A percentile compares a stretch with the other conserved stretches of the same genome.
Conservation (phyloP, 2,329 filamentous ascomycete species). For the Teratosphaeriaceae sp. region DNA sequence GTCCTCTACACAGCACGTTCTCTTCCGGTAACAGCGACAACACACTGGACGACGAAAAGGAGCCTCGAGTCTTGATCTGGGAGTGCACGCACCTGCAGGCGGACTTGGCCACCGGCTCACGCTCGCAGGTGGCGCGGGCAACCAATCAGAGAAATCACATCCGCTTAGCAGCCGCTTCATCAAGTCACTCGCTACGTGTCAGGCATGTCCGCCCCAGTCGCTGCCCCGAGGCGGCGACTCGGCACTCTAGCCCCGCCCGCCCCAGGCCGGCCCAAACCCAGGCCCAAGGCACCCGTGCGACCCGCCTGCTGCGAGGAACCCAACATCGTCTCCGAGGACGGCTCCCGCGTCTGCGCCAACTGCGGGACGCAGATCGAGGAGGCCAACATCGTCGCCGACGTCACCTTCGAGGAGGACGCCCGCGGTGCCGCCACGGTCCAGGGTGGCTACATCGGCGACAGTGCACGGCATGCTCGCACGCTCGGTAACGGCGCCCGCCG, state of each 20-base stretch:
- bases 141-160: no score
- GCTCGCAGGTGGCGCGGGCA: no score
- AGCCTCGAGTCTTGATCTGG: background rate
- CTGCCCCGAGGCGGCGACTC: slow-evolving; percentile 4
- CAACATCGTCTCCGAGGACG: slow-evolving; percentile 27
- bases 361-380: slow-evolving; percentile 83
- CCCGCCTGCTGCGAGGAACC: slow-evolving; percentile 21
- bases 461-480: slow-evolving; percentile 69
- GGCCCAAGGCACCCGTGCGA: background rate
- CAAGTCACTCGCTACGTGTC: no score
- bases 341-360: slow-evolving; percentile 59
- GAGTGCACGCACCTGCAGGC: background rate
- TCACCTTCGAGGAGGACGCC: slow-evolving; percentile 82
- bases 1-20: background rate
- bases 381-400: slow-evolving; percentile 83
- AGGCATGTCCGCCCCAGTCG: background rate
- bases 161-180: no score
- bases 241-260: slow-evolving; percentile 5
- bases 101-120: no score
- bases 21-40: no score
- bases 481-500: slow-evolving; percentile 45
- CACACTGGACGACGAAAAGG: background rate
- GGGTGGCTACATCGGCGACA: slow-evolving; percentile 78
- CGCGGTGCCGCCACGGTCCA: slow-evolving; percentile 84
- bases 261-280: slow-evolving; percentile 10